These are phyloP conservation scores for Termitomyces eurrhizus DNA, from an alignment of 768 basidiomycete species.

Conservation along the genomic window DNA sequence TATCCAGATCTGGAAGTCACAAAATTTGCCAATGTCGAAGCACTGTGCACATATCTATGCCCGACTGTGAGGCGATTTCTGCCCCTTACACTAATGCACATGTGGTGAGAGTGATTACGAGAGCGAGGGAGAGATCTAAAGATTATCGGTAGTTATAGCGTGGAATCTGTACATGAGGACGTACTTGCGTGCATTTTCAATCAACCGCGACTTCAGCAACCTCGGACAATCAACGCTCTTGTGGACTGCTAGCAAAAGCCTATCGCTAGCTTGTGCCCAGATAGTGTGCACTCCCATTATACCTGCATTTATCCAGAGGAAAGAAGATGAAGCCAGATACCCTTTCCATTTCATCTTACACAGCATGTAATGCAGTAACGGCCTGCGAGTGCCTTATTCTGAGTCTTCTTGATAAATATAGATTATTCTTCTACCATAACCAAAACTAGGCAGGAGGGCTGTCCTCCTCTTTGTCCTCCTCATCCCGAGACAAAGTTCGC, in stretches of 20 bases:
- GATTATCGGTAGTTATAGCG: too few species aligned
- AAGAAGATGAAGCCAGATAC: background rate
- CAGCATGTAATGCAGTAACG: background rate
- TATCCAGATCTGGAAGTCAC: too few species aligned
- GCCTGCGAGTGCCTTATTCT: background rate
- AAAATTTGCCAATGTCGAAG: too few species aligned
- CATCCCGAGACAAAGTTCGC: conserved; percentile 15
- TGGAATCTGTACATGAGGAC: too few species aligned
- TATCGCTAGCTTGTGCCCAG: background rate
- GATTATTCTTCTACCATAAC: background rate
- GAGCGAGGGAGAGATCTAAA: too few species aligned
- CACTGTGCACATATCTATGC: too few species aligned
- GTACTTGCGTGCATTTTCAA: too few species aligned
- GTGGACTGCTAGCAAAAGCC: background rate
- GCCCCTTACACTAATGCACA: too few species aligned
- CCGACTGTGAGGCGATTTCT: too few species aligned
- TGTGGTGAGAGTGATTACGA: too few species aligned
- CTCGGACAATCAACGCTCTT: background rate
- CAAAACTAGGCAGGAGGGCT: background rate
- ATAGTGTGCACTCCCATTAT: background rate
- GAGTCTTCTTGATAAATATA: background rate
- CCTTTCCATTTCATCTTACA: background rate
- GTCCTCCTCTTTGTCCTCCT: conserved; percentile 11
- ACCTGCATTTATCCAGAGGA: background rate
- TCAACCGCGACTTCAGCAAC: background rate